Percentiles rank a stretch among this genome's conserved stretches.
phyloP scores from a whole-genome alignment of 2,329 filamentous ascomycete genomes.

The Ustulina deusta region DNA sequence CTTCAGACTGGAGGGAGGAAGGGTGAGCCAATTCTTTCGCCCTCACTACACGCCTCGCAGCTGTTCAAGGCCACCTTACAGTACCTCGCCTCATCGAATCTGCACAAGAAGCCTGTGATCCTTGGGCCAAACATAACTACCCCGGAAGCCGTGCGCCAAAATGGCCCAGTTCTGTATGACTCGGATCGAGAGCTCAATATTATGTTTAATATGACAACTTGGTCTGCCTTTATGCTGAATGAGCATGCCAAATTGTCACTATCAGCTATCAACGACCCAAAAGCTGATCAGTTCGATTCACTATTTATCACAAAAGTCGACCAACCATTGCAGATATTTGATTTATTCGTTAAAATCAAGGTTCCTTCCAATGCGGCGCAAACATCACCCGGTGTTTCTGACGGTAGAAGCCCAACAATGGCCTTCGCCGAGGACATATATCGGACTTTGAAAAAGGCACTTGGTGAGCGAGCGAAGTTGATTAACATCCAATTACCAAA shows the following conservation, averaged over 20 bases:
- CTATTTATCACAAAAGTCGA: constrained; percentile 79
- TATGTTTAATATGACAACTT: constrained; percentile 88
- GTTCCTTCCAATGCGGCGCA: constrained; percentile 43
- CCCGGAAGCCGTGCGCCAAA: constrained; percentile 58
- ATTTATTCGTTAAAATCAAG: constrained; percentile 58
- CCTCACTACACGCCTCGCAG: constrained; percentile 88
- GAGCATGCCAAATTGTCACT: constrained; percentile 81
- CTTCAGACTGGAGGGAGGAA: constrained; percentile 81
- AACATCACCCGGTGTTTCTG: constrained; percentile 44
- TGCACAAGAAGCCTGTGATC: constrained; percentile 73
- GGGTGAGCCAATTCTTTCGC: constrained; percentile 77
- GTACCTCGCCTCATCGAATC: constrained; percentile 80
- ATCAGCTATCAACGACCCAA: constrained; percentile 77
- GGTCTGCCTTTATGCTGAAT: constrained; percentile 81
- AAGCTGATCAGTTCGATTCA: constrained; percentile 83
- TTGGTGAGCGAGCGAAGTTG: constrained; percentile 79
- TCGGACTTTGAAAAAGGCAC: constrained; percentile 73
- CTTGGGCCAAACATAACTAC: constrained; percentile 60
- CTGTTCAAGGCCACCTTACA: constrained; percentile 96
- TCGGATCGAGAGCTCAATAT: constrained; percentile 80
- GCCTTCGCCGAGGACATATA: constrained; percentile 70
- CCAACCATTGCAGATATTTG: constrained; percentile 66
- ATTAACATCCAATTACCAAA: constrained; percentile 68
- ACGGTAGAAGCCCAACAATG: constrained; percentile 59
- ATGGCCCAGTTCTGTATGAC: constrained; percentile 81